Conservation (phyloP, 805 yeast species). For the Cyberlindnera amylophila region DNA sequence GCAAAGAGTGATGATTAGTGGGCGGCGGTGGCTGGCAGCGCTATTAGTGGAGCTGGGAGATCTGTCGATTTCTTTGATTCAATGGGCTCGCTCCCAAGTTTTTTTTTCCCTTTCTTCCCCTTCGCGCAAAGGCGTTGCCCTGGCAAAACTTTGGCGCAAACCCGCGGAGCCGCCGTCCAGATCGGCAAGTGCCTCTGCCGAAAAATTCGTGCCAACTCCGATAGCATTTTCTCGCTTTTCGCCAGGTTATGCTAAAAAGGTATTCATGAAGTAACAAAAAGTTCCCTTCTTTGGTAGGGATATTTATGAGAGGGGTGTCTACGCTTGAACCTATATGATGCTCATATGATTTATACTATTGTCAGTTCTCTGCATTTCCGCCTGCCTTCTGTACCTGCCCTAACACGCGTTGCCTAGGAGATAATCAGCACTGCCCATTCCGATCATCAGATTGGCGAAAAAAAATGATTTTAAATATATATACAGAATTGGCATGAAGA, state of each 20-base stretch:
- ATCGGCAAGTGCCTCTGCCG: not conserved
- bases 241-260: too few relatives aligned
- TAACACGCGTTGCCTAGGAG: constrained; percentile 24
- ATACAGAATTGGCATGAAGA: not conserved
- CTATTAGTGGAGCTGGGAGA: not conserved
- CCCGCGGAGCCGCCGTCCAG: not conserved
- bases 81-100: not conserved
- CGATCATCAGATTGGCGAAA: not conserved
- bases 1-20: too few relatives aligned
- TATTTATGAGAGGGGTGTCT: too few relatives aligned
- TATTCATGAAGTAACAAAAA: too few relatives aligned
- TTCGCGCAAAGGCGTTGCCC: constrained; percentile 1
- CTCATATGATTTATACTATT: too few relatives aligned
- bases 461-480: not conserved
- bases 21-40: too few relatives aligned
- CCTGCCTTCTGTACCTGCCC: constrained; percentile 4
- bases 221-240: not conserved
- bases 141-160: not conserved
- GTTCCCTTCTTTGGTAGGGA: not conserved
- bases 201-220: too few relatives aligned
- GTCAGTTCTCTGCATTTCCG: too few relatives aligned
- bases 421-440: constrained; percentile 17
- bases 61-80: not conserved
- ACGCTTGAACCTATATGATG: too few relatives aligned
- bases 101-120: constrained; percentile 1